Percentiles rank a stretch among this genome's conserved stretches.
phyloP scores from a whole-genome alignment of 495 filamentous ascomycete species.

The Thermochaetoides thermophila region DNA sequence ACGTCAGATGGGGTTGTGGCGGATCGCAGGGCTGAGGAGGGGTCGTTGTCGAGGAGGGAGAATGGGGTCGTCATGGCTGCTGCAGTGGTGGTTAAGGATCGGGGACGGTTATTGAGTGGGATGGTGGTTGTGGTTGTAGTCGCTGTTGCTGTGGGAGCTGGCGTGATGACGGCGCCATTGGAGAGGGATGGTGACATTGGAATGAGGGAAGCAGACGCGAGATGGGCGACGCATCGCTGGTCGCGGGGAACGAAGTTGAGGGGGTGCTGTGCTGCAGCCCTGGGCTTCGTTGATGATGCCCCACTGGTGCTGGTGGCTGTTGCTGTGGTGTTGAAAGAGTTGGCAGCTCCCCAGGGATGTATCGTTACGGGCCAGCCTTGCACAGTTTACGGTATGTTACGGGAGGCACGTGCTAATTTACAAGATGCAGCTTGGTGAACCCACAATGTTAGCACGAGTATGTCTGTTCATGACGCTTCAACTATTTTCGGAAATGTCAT shows the following conservation, averaged over 20 bases:
- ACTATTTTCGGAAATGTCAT: too few species aligned
- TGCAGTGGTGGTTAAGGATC: slow-evolving; percentile 1
- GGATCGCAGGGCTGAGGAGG: slow-evolving; percentile 40
- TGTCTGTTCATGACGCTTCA: too few species aligned
- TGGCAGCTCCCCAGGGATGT: background rate
- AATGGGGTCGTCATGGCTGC: too few species aligned
- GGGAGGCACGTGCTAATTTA: too few species aligned
- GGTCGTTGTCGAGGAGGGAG: slow-evolving; percentile 5
- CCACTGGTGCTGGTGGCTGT: background rate
- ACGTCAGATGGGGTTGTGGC: slow-evolving; percentile 66
- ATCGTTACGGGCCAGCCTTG: too few species aligned
- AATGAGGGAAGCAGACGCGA: slow-evolving; percentile 14
- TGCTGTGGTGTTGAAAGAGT: background rate
- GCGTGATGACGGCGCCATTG: slow-evolving; percentile 23
- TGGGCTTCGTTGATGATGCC: background rate
- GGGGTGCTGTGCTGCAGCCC: too few species aligned
- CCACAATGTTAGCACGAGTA: too few species aligned
- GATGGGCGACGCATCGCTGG: slow-evolving; percentile 18
- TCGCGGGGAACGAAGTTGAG: too few species aligned
- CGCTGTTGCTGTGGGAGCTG: slow-evolving; percentile 8
- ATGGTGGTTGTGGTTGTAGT: slow-evolving; percentile 2
- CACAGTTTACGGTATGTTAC: too few species aligned
- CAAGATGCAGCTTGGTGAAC: too few species aligned
- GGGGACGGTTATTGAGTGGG: slow-evolving; percentile 3
- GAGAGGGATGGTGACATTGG: slow-evolving; percentile 25